Base-by-base conservation (phyloP, 164 flowering plant genomes). In the Cinnamomum micranthum region DNA sequence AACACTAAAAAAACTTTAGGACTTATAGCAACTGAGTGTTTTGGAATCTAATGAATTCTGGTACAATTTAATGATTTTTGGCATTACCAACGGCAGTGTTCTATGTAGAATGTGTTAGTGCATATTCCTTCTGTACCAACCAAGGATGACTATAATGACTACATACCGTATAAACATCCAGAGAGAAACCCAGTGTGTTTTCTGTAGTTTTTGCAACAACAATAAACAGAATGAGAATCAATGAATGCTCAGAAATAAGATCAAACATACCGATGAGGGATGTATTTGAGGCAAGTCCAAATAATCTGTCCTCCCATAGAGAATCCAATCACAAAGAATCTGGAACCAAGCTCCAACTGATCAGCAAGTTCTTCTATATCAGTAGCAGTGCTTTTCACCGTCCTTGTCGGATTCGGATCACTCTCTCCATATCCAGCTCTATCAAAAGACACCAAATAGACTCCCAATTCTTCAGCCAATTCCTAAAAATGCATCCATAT, bases 391-490 rank as follows among this genome's bases (percentile, higher is more conserved):
- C 91, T 89, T 75, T 88, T 87, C 31, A 75, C 78, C 24, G 91
- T 83, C 35, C 86, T 72, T 13, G 81, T 83, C 11, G 88, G 91
- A 72, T 91, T 74, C 41, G 95, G 92, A 75, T 87, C 91, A 77
- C 92, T 89, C 86, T 91, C 95, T 66, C 91, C 91, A 80, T 89
- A 89, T 33, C 93, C 95, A 33, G 95, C 84, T 77, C 93, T 82
- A 74, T 91, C 95, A 82, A 86, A 86, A 24, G 91, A 86, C 41
- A 91, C 81, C 52, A 87, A 50, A 71, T 88, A 88, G 31, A 89
- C 58, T 28, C 88, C 89, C 50, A 88, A 66, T 9, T 82, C 89
- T 78, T 89, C 87, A 25, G 81, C 51, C 70, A 81, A 33, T 74
- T 81, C 88, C 95, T 91, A 84, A 74, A 35, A 73, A 65, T 9